These are phyloP conservation scores for Zoysia pacifica DNA, from an alignment of 176 grass and related monocot genomes.

Conservation along the genomic window DNA sequence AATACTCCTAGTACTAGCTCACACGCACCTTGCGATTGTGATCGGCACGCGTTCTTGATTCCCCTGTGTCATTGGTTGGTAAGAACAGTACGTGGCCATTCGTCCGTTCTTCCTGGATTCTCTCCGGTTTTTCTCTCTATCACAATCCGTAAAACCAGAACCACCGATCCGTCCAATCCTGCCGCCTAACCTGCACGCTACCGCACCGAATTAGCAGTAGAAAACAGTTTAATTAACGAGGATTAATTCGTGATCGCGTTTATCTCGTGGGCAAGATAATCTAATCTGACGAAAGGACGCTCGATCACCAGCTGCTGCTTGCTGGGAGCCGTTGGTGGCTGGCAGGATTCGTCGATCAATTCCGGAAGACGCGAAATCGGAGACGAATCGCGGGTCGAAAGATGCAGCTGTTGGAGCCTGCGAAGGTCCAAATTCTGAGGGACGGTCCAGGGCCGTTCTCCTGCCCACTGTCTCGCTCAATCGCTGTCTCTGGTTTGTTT, in stretches of 20 bases:
- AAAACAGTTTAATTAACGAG: no score
- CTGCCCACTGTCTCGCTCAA: background rate
- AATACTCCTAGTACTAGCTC: background rate
- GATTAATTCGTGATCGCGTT: no score
- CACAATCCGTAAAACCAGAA: background rate
- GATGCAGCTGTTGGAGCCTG: conserved; percentile 12
- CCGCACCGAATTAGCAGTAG: no score
- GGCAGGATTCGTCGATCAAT: no score
- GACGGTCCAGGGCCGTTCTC: conserved; percentile 2
- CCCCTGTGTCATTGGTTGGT: background rate
- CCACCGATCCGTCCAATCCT: background rate
- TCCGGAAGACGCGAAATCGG: conserved; percentile 6
- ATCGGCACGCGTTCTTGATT: background rate
- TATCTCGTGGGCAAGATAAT: no score
- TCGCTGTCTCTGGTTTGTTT: background rate
- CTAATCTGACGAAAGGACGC: no score
- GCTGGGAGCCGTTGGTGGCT: no score
- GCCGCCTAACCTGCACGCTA: background rate
- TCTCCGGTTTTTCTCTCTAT: background rate
- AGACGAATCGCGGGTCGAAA: background rate
- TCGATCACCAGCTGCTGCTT: no score
- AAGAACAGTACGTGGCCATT: background rate
- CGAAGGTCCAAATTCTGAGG: background rate
- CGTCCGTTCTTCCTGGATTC: background rate
- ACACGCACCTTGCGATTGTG: background rate